Percentiles rank a stretch among this genome's conserved stretches.
phyloP scores from a whole-genome alignment of 345 rosid genomes.

The Hibiscus tridactylites region DNA sequence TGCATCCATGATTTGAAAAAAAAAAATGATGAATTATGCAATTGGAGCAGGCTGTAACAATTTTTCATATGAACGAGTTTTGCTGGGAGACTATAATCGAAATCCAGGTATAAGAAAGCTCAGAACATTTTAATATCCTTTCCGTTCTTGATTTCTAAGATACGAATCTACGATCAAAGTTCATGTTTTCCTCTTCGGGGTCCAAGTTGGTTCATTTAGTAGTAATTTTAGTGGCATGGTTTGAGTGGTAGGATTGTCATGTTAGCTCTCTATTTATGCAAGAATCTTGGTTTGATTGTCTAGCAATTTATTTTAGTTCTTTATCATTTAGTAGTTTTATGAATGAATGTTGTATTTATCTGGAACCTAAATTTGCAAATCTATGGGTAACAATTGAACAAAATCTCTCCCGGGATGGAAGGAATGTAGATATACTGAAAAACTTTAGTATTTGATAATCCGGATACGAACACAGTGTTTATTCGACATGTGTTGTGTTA shows the following conservation, averaged over 20 bases:
- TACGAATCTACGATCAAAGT: not conserved
- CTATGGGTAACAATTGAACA: conserved; percentile 3
- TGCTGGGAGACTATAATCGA: conserved; percentile 7
- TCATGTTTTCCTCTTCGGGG: not conserved
- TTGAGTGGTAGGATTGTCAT: not conserved
- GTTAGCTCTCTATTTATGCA: conserved; percentile 1
- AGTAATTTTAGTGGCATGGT: not conserved
- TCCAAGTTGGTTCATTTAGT: conserved; percentile 11
- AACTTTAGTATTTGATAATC: not conserved
- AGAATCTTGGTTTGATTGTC: not conserved
- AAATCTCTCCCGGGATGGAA: not conserved
- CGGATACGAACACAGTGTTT: not conserved
- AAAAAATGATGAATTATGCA: conserved; percentile 1
- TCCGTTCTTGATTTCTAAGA: conserved; percentile 6
- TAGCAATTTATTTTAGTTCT: not conserved
- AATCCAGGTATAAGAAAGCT: conserved; percentile 14
- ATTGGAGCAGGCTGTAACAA: conserved; percentile 3
- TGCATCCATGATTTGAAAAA: conserved; percentile 9
- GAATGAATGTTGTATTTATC: not conserved
- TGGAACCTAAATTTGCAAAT: not conserved
- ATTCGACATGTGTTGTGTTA: not conserved
- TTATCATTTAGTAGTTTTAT: not conserved
- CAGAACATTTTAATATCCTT: conserved; percentile 13
- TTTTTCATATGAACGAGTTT: not conserved
- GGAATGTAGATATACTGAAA: not conserved